phyloP scores from a whole-genome alignment of 169 alveolate species.

The Cryptosporidium felis region DNA sequence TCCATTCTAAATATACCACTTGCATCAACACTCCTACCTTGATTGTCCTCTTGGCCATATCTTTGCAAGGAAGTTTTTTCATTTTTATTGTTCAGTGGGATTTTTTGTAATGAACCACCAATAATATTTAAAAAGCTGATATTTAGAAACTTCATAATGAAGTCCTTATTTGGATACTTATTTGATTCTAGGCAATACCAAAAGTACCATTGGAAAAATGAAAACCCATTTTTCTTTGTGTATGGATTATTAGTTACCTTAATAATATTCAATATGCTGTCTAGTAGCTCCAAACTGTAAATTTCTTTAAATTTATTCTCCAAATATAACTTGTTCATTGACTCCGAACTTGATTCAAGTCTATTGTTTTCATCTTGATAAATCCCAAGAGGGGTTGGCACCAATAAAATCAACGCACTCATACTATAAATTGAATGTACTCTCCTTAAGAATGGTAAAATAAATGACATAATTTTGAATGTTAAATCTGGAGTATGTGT shows the following conservation, averaged over 20 bases:
- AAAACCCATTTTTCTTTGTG: conserved; percentile 35
- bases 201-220: conserved; percentile 68
- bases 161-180: background rate
- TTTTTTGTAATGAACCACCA: background rate
- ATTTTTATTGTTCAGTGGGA: no score
- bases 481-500: conserved; percentile 14
- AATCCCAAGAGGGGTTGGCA: conserved; percentile 43
- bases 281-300: conserved; percentile 2
- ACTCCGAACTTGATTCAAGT: background rate
- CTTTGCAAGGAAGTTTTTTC: background rate
- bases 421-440: conserved; percentile 38
- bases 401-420: conserved; percentile 39
- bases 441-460: conserved; percentile 39
- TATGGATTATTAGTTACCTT: conserved; percentile 36
- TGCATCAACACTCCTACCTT: no score
- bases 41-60: background rate
- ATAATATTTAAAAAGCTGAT: conserved; percentile 27
- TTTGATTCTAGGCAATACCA: conserved; percentile 69
- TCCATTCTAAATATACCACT: no score
- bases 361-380: background rate
- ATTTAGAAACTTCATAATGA: conserved; percentile 11
- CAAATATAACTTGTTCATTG: background rate
- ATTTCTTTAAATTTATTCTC: background rate
- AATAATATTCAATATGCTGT: conserved; percentile 13
- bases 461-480: conserved; percentile 8